These are phyloP conservation scores for Hymenotorrendiella dingleyae DNA, from an alignment of 2,329 filamentous ascomycete genomes.

Conservation along the genomic window DNA sequence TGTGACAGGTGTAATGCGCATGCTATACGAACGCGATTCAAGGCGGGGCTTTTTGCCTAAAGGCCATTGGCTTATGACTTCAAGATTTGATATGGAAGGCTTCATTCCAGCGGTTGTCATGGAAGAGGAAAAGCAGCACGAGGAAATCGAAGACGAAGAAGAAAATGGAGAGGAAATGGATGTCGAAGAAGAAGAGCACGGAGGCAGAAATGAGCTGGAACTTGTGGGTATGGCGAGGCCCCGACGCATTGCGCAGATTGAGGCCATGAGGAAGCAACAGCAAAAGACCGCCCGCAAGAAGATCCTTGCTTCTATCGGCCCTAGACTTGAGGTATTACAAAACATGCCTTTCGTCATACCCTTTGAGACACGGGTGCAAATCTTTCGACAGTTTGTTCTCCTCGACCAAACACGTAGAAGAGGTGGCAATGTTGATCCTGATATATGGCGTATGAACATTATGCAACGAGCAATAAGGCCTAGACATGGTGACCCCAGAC, in stretches of 20 bases:
- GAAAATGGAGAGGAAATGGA: slow-evolving; percentile 51
- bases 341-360: slow-evolving; percentile 98
- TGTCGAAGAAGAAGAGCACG: slow-evolving; percentile 33
- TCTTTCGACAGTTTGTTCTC: slow-evolving; percentile 88
- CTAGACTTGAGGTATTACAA: slow-evolving; percentile 81
- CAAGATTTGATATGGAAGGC: slow-evolving; percentile 77
- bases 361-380: slow-evolving; percentile 83
- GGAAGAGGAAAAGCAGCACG: slow-evolving; percentile 75
- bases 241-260: slow-evolving; percentile 55
- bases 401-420: slow-evolving; percentile 72
- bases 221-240: slow-evolving; percentile 53
- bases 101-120: slow-evolving; percentile 82
- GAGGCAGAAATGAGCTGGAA: slow-evolving; percentile 29
- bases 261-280: slow-evolving; percentile 58
- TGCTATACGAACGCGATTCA: slow-evolving; percentile 91
- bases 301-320: slow-evolving; percentile 72
- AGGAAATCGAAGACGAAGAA: slow-evolving; percentile 57
- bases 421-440: slow-evolving; percentile 66
- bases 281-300: slow-evolving; percentile 63
- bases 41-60: slow-evolving; percentile 74
- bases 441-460: slow-evolving; percentile 64
- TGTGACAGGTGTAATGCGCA: slow-evolving; percentile 72
- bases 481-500: slow-evolving; percentile 2
- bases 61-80: slow-evolving; percentile 93
- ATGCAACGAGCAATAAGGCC: slow-evolving; percentile 33